Base-by-base conservation (phyloP, 1,139 yeast genomes). In the Sugiyamaella castrensis region DNA sequence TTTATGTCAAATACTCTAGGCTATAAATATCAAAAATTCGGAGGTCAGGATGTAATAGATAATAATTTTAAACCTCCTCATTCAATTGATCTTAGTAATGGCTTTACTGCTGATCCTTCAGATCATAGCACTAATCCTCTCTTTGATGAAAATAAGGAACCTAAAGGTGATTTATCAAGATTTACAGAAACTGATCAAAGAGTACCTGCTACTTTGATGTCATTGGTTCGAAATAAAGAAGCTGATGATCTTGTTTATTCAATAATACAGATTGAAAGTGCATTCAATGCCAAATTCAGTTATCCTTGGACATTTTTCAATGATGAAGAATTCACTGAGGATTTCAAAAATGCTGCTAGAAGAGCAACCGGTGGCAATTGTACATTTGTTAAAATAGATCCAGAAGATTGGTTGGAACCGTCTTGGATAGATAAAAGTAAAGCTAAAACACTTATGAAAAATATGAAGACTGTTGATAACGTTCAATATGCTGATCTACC, bases 261-360 rank as follows among this genome's bases (percentile, higher is more conserved):
- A 1, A 79, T 87, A 48, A 62, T 64, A 43, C 76, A 75, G 56
- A 75, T 87, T 34, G 95, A 87, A 61, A 65, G 65, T 27, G 74
- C 72, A 3, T 87, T 88, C 70, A 88, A 88, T 63, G 56, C 67
- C 28, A 82, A 84, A 62, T 87, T 81, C 65, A 74, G 76, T 45
- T 87, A 87, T 62, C 95, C 95, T 0, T 87, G 87, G 72, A 85
- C 87, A 1, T 86, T 87, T 60, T 64, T 87, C 45, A 87, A 87
- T 62, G 94, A 87, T 60, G 73, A 71, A 50, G 81, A 80, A 8
- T 87, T 87, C 62, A 71, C 79, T 1, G 76, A 78, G 0, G 66
- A 66, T 35, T 87, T 86, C 68, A 84, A 74, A 58, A 56, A 63
- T 10, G 38, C 51, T 35, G 72, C 84, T 43, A 50, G 54, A 26